A percentile compares a stretch with the other conserved stretches of the same genome.
These are phyloP conservation scores for Lecanoromycetidae sp. DNA, from an alignment of 2,329 filamentous ascomycete species.

Conservation along the genomic window DNA sequence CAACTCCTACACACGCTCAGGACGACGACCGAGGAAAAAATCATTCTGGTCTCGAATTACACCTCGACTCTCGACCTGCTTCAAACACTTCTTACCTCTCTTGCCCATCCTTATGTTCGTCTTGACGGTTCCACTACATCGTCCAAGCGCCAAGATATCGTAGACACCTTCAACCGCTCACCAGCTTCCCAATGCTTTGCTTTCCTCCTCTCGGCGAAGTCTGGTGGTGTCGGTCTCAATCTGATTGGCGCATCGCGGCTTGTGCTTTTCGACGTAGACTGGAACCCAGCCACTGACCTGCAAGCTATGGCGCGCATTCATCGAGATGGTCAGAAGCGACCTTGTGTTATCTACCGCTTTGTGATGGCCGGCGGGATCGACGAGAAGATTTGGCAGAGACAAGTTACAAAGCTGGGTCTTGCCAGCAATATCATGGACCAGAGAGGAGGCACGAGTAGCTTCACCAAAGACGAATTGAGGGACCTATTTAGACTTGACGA, in stretches of 20 bases:
- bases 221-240: slow-evolving; percentile 58
- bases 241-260: slow-evolving; percentile 59
- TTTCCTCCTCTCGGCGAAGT: slow-evolving; percentile 61
- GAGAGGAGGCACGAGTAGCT: slow-evolving; percentile 43
- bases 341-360: slow-evolving; percentile 58
- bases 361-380: slow-evolving; percentile 57
- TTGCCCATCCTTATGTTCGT: slow-evolving; percentile 52
- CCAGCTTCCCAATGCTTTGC: slow-evolving; percentile 48
- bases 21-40: slow-evolving; percentile 52
- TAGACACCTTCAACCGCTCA: slow-evolving; percentile 57
- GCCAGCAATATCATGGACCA: slow-evolving; percentile 61
- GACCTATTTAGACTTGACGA: slow-evolving; percentile 57
- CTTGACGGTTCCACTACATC: slow-evolving; percentile 56
- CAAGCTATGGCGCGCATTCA: slow-evolving; percentile 67
- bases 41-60: slow-evolving; percentile 66
- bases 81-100: slow-evolving; percentile 46
- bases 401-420: slow-evolving; percentile 57
- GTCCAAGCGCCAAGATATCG: slow-evolving; percentile 52
- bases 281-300: slow-evolving; percentile 62
- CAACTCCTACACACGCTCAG: slow-evolving; percentile 50
- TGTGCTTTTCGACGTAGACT: slow-evolving; percentile 61
- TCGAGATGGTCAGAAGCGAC: slow-evolving; percentile 56
- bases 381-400: slow-evolving; percentile 64
- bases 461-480: slow-evolving; percentile 52
- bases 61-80: slow-evolving; percentile 60